These are phyloP conservation scores for Bacterosira constricta DNA, from an alignment of 108 stramenopile genomes.

Conservation along the genomic window DNA sequence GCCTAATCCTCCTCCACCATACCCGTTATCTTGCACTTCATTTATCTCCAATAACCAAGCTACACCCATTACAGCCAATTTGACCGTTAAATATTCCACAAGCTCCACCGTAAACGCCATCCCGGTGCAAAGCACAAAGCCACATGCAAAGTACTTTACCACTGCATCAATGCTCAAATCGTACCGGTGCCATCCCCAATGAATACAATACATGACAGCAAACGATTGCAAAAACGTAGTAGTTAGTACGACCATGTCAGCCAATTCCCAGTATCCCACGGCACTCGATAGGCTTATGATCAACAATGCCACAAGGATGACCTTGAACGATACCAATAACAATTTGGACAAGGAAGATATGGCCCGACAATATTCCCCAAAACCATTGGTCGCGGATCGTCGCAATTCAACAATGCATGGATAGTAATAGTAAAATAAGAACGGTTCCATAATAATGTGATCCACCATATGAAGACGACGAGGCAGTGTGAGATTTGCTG, in stretches of 20 bases:
- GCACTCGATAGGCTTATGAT: slow-evolving; percentile 27
- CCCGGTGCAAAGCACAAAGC: slow-evolving; percentile 71
- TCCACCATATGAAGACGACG: slow-evolving; percentile 64
- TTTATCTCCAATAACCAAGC: slow-evolving; percentile 51
- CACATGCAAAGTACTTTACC: slow-evolving; percentile 80
- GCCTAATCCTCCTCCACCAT: slow-evolving; percentile 15
- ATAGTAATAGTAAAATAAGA: slow-evolving; percentile 77
- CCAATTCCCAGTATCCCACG: slow-evolving; percentile 31
- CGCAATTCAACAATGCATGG: slow-evolving; percentile 48
- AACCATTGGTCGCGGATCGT: not conserved
- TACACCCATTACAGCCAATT: slow-evolving; percentile 34
- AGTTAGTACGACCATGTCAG: slow-evolving; percentile 44
- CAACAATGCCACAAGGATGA: slow-evolving; percentile 34
- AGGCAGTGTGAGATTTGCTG: slow-evolving; percentile 56
- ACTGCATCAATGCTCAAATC: slow-evolving; percentile 81
- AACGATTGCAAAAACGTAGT: slow-evolving; percentile 69
- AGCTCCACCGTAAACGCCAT: slow-evolving; percentile 74
- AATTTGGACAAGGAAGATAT: slow-evolving; percentile 44
- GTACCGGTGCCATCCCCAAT: slow-evolving; percentile 64
- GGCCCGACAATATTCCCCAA: slow-evolving; percentile 40
- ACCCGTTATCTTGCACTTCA: slow-evolving; percentile 60
- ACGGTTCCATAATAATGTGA: slow-evolving; percentile 81
- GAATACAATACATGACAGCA: slow-evolving; percentile 54
- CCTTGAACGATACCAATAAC: slow-evolving; percentile 28
- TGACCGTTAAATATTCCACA: slow-evolving; percentile 48